Evolutionary conservation across 73 alveolate species (phyloP).

Genomic region (Paramecium sexaurelia): DNA sequence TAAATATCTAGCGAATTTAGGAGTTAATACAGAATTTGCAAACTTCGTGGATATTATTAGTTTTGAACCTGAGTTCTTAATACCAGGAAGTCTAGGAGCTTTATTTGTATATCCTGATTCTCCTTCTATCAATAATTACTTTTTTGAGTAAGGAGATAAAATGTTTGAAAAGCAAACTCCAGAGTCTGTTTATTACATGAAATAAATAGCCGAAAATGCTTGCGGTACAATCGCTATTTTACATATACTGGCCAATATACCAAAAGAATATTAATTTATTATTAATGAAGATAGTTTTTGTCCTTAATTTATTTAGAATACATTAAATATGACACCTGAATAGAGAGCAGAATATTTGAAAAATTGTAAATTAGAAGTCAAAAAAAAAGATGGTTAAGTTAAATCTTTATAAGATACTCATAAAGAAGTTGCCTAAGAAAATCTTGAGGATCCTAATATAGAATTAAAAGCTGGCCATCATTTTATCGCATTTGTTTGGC

Average conservation of each 20-base stretch:
- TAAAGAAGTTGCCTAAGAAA: constrained; percentile 54
- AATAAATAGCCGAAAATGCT: constrained; percentile 73
- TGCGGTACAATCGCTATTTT: constrained; percentile 72
- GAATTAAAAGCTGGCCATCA: constrained; percentile 65
- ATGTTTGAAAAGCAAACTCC: constrained; percentile 26
- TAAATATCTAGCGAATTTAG: constrained; percentile 61
- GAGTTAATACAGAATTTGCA: constrained; percentile 54
- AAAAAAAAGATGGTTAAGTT: constrained; percentile 8
- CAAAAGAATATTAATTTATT: background rate
- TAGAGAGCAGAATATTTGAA: constrained; percentile 57
- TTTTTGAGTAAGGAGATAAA: constrained; percentile 40
- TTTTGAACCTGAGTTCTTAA: constrained; percentile 54
- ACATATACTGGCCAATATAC: constrained; percentile 64
- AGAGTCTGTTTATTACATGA: constrained; percentile 65
- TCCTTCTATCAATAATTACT: constrained; percentile 23
- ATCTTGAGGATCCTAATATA: constrained; percentile 12
- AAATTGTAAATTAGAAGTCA: constrained; percentile 36
- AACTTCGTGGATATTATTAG: constrained; percentile 56
- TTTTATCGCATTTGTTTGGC: constrained; percentile 68
- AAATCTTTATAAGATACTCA: constrained; percentile 47
- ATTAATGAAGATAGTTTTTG: constrained; percentile 54
- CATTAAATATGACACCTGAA: constrained; percentile 48
- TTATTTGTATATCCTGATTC: constrained; percentile 69
- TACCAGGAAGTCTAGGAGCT: constrained; percentile 61
- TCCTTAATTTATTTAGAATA: background rate